A percentile compares a stretch with the other conserved stretches of the same genome.
Conservation (phyloP, 2,329 filamentous ascomycete genomes). For the Emmonsiellopsis sp. region DNA sequence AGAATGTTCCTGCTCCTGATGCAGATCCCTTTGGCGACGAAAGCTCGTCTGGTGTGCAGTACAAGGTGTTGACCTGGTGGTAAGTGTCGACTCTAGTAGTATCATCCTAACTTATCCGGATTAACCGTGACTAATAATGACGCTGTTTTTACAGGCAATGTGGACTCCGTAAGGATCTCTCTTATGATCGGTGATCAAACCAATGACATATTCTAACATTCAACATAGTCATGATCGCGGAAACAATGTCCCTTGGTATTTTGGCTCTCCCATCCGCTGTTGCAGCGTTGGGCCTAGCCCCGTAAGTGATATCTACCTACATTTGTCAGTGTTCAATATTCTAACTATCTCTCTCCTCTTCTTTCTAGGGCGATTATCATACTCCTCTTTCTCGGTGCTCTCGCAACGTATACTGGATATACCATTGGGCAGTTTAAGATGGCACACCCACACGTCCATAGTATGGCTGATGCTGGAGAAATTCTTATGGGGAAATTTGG, state of each 20-base stretch:
- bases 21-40: constrained; percentile 34
- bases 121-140: not conserved
- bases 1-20: not conserved
- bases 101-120: not conserved
- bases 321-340: not conserved
- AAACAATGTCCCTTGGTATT: constrained; percentile 49
- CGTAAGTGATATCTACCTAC: constrained; percentile 23
- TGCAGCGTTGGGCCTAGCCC: constrained; percentile 43
- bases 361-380: constrained; percentile 39
- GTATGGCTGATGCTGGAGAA: constrained; percentile 58
- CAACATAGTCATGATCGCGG: constrained; percentile 46
- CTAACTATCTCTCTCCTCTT: constrained; percentile 1
- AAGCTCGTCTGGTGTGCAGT: constrained; percentile 37
- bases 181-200: not conserved
- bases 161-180: constrained; percentile 26
- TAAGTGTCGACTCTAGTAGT: constrained; percentile 14
- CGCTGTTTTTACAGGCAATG: constrained; percentile 26
- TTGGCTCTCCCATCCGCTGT: constrained; percentile 46
- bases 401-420: constrained; percentile 53
- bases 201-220: constrained; percentile 2
- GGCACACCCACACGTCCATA: constrained; percentile 49
- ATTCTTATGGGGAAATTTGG: constrained; percentile 52
- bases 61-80: constrained; percentile 43
- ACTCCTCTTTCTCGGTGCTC: constrained; percentile 42
- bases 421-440: constrained; percentile 52